Base-by-base conservation (phyloP, 805 yeast genomes). In the Lipomyces oligophaga region DNA sequence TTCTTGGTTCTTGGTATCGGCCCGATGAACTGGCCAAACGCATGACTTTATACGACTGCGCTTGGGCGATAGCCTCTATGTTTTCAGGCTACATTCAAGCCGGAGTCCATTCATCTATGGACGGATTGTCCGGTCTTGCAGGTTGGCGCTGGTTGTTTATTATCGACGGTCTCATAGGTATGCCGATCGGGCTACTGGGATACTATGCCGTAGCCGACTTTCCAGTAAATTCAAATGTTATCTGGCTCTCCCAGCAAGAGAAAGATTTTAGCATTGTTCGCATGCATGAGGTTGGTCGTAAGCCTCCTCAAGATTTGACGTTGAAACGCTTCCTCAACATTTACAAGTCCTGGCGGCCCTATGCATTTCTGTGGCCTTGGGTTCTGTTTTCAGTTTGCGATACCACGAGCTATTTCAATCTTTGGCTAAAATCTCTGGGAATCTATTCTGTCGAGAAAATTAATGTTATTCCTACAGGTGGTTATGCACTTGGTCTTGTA, bases 1-100 rank as follows among this genome's bases (percentile, higher is more conserved):
- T 63, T 13, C 33, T 50, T 7, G 57, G 53, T 3, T 32, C 77
- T 16, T 79, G 76, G 74, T 78, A 78, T 62, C 69, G 70, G 53
- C 72, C 79, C 42, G 68, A 68, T 43, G 84, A 82, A 64, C 70
- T 79, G 45, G 70, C 75, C 34, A 69, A 83, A 59, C 72, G 86
- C 63, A 77, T 79, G 21, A 77, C 78, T 31, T 65, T 78, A 54
- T 77, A 75, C 65, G 78, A 79, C 55, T 63, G 73, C 31, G 83
- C 85, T 34, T 84, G 80, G 55, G 75, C 73, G 50, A 64, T 82
- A 25, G 88, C 85, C 31, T 65, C 73, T 25, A 67, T 81, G 51
- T 78, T 83, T 18, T 71, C 83, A 0, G 83, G 85, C 35, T 75
- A 78, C 50, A 66, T 82, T 34, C 81, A 80, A 55, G 77, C 81